Evolutionary conservation across 192 early-diverging fungal species (phyloP).

Genomic region (Blastocladiella britannica): DNA sequence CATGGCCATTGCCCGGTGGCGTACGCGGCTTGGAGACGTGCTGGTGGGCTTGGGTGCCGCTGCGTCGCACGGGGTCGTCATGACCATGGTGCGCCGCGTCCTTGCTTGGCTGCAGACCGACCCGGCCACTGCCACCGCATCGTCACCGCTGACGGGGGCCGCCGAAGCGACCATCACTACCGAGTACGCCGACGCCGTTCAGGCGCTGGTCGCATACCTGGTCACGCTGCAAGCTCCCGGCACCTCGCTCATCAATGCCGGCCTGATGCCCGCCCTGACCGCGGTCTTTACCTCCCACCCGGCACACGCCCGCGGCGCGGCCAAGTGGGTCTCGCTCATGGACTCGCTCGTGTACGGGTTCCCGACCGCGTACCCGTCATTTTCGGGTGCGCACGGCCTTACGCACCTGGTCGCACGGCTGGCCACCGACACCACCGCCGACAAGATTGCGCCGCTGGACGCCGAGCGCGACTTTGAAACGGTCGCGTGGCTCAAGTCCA

Average conservation of each 20-base stretch:
- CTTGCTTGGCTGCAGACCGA: conserved; percentile 25
- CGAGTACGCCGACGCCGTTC: conserved; percentile 70
- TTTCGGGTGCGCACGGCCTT: conserved; percentile 65
- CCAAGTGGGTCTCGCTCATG: conserved; percentile 52
- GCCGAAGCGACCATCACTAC: conserved; percentile 15
- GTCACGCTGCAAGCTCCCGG: conserved; percentile 61
- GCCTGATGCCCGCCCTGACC: conserved; percentile 62
- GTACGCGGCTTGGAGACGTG: conserved; percentile 51
- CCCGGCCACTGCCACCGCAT: no score
- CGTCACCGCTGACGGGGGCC: no score
- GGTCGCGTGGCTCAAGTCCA: conserved; percentile 54
- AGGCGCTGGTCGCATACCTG: conserved; percentile 53
- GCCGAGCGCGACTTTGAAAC: conserved; percentile 43
- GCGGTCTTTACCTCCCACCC: conserved; percentile 28
- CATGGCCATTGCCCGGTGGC: conserved; percentile 63
- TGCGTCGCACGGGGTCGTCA: conserved; percentile 77
- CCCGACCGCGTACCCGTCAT: conserved; percentile 48
- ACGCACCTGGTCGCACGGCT: conserved; percentile 56
- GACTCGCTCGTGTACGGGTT: conserved; percentile 66
- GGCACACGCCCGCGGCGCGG: conserved; percentile 6
- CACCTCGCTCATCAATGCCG: conserved; percentile 75
- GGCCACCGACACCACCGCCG: conserved; percentile 14
- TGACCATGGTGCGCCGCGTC: conserved; percentile 58
- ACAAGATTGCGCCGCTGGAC: conserved; percentile 1
- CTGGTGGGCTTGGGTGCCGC: conserved; percentile 73